Evolutionary conservation across 495 filamentous ascomycete genomes (phyloP), one percentile per base, ranked within the genome.

Genomic region (Penicillium maclennaniae): DNA sequence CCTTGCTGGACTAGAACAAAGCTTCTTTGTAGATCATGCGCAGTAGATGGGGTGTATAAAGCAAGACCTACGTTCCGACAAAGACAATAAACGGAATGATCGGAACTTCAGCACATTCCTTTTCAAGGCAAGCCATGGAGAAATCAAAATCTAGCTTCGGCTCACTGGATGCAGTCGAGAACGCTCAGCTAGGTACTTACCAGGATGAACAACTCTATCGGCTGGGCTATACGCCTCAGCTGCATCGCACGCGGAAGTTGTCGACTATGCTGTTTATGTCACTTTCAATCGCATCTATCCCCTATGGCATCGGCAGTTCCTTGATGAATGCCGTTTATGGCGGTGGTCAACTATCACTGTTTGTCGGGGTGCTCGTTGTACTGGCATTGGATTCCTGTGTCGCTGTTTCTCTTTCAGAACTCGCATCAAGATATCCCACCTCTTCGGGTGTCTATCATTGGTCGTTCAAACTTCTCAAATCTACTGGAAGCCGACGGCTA

Each of bases 361-460:
- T 65, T 23, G 46, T 65, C 25, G 63, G 63, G 46, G 56, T 63
- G 47, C 46, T 66, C 34, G 44, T 63, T 9, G 49, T 66, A 39
- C 48, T 60, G 16, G 38, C 56, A n/a, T 37, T 66, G 42, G 60
- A 59, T 39, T 31, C 47, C 21, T 66, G 60, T 31, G 55, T 67
- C 8, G 63, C 61, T 4, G 31, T 72, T 0, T 69, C 66, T 21
- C 54, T 74, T 21, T 59, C 61, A 8, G 70, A 74, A 49, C 49
- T 74, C 26, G 68, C 69, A 20, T 68, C 66, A 2, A 47, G 66
- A 27, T 74, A 70, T 50, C 70, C 70, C 1, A 74, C 70, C 38
- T 65, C 66, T 3, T 68, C 68, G 0, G 70, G 70, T 12, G 66
- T 69, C 16, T 74, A 74, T 36, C 70, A 72, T 50, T 72, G 69